Base-by-base conservation (phyloP, 2,329 filamentous ascomycete species). In the Ceratocystis diversiconidia region DNA sequence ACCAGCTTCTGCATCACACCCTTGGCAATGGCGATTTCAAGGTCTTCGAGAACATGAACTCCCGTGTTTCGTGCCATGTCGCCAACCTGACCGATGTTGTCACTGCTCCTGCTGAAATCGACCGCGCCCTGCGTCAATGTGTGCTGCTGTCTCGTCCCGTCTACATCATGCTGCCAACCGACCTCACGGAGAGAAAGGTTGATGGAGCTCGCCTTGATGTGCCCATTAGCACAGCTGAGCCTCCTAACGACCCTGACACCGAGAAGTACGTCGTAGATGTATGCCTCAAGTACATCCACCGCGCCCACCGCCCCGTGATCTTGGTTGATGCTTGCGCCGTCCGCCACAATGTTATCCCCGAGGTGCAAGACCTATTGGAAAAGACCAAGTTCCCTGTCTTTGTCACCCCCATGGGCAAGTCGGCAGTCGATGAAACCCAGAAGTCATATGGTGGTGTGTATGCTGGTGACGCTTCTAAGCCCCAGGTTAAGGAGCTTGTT, bases 331-430 rank as follows among this genome's bases (percentile, higher is more conserved):
- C 88, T 43, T 94, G 90, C 71, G 87, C 89, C 10, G 85, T 91
- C 69, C 85, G 90, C 43, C 88, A 94, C 72, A 80, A 86, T 52
- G 87, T 88, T 17, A 74, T 92, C 1, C 74, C 83, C 0, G 89
- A 94, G 74, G 85, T 90, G 19, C 84, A 89, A 70, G 82, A 83
- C 6, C 78, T 96, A 17, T 78, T 95, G 63, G 79, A 86, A 68
- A 89, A 86, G 74, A 89, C 89, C 0, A 79, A 83, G 3, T 78
- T 95, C 6, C 90, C 91, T 3, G 87, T 89, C 0, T 95, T 94
- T 70, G 88, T 92, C n/a, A 88, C 90, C 0, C 89, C 90, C 1
- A 95, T 95, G 88, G 90, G 90, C 60, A 95, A 95, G 76, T 84
- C 90, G 19, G 88, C 88, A 22, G 82, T 96, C 60, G 82, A 94